These are phyloP conservation scores for Colletotrichum tropicale DNA, from an alignment of 2,329 filamentous ascomycete species.

Conservation along the genomic window DNA sequence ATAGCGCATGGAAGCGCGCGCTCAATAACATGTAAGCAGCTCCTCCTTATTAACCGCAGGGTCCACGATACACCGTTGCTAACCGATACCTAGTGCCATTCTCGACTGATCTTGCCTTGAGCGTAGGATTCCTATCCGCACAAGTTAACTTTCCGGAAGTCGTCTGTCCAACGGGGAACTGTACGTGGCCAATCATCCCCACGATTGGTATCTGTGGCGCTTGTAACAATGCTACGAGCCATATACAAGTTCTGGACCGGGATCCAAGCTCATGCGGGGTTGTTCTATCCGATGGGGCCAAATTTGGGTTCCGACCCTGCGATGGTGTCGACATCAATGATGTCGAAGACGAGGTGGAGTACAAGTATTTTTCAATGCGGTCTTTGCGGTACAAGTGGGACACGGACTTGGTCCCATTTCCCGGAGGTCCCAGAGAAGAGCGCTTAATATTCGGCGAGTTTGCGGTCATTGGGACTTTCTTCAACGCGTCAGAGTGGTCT, in stretches of 20 bases:
- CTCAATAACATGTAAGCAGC: neutral
- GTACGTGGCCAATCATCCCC: neutral
- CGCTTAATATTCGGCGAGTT: neutral
- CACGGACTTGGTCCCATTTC: neutral
- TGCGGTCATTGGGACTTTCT: neutral
- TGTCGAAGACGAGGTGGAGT: no score
- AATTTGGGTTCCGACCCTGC: neutral
- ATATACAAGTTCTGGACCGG: neutral
- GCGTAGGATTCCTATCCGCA: neutral
- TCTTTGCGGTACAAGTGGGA: no score
- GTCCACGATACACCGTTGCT: neutral
- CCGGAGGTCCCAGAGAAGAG: neutral
- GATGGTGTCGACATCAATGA: neutral
- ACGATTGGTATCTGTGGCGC: neutral
- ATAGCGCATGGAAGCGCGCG: rapidly evolving
- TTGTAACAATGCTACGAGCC: neutral
- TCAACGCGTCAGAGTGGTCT: neutral
- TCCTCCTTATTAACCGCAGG: neutral
- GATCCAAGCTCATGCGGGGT: neutral
- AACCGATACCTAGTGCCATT: neutral
- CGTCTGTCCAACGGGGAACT: neutral
- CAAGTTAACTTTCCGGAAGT: neutral
- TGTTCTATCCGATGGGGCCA: neutral
- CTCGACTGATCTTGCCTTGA: neutral
- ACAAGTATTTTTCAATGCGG: neutral